These are phyloP conservation scores for Aspergillus asperescens DNA, from an alignment of 495 filamentous ascomycete species.

Conservation along the genomic window DNA sequence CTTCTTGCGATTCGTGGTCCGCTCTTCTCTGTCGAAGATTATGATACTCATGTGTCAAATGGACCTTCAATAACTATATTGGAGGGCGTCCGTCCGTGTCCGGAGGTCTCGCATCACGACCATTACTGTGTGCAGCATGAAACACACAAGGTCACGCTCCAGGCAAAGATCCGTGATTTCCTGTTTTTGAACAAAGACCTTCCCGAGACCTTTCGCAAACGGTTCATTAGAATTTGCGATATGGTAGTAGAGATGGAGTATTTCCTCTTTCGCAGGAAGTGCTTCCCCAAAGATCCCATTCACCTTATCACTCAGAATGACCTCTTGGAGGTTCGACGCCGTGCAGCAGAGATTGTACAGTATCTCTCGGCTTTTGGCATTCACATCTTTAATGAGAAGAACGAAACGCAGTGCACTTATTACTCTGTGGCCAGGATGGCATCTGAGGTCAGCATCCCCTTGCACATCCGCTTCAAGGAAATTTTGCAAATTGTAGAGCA, in stretches of 20 bases:
- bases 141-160: not conserved
- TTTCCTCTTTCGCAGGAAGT: slow-evolving; percentile 19
- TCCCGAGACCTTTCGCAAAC: not conserved
- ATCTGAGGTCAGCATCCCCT: no score
- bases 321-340: not conserved
- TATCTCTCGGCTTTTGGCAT: slow-evolving; percentile 18
- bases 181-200: not conserved
- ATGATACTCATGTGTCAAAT: not conserved
- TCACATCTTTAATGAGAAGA: slow-evolving; percentile 11
- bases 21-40: not conserved
- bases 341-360: slow-evolving; percentile 12
- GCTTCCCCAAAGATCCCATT: not conserved
- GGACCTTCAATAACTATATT: not conserved
- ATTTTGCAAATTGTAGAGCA: slow-evolving; percentile 17
- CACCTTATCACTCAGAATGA: slow-evolving; percentile 14
- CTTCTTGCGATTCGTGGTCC: slow-evolving; percentile 1
- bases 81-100: not conserved
- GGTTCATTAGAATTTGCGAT: not conserved
- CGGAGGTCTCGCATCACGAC: not conserved
- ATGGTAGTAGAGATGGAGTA: not conserved
- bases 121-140: not conserved
- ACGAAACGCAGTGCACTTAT: slow-evolving; percentile 7
- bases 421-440: no score
- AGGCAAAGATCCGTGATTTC: not conserved
- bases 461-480: slow-evolving; percentile 13